A percentile compares a stretch with the other conserved stretches of the same genome.
Conservation (phyloP, 73 alveolate species). For the Symbiodinium pilosum region DNA sequence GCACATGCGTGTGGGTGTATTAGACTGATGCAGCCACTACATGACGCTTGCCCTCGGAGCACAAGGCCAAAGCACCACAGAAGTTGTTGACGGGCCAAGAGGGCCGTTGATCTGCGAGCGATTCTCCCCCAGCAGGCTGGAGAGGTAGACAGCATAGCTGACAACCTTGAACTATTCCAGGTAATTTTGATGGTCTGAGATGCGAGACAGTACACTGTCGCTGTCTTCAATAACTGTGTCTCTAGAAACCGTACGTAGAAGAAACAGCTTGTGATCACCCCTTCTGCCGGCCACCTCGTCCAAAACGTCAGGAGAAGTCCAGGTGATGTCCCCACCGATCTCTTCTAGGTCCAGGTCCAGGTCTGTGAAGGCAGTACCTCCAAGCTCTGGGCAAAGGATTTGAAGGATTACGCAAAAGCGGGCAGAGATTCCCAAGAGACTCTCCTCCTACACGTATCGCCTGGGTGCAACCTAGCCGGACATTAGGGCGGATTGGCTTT, state of each 20-base stretch:
- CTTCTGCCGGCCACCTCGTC: background rate
- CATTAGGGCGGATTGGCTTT: too few relatives aligned
- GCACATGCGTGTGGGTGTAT: too few relatives aligned
- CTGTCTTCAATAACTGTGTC: background rate
- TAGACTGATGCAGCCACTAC: too few relatives aligned
- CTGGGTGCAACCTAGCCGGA: too few relatives aligned
- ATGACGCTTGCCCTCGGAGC: too few relatives aligned
- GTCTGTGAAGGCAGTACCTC: constrained; percentile 1
- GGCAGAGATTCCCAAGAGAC: too few relatives aligned
- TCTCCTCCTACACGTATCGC: too few relatives aligned
- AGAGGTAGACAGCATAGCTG: background rate
- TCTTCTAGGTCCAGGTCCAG: background rate
- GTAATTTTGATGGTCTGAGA: too few relatives aligned
- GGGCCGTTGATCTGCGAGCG: background rate
- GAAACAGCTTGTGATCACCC: too few relatives aligned
- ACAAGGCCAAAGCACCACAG: too few relatives aligned
- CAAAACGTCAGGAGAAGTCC: background rate
- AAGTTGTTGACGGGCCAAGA: background rate
- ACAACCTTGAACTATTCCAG: too few relatives aligned
- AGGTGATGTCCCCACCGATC: background rate
- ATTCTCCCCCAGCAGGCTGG: background rate
- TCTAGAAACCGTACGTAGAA: too few relatives aligned
- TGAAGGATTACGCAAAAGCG: background rate
- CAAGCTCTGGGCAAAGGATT: background rate
- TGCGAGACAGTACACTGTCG: background rate